Conservation (phyloP, 495 filamentous ascomycete species). For the Penicillium dipodomyicola region DNA sequence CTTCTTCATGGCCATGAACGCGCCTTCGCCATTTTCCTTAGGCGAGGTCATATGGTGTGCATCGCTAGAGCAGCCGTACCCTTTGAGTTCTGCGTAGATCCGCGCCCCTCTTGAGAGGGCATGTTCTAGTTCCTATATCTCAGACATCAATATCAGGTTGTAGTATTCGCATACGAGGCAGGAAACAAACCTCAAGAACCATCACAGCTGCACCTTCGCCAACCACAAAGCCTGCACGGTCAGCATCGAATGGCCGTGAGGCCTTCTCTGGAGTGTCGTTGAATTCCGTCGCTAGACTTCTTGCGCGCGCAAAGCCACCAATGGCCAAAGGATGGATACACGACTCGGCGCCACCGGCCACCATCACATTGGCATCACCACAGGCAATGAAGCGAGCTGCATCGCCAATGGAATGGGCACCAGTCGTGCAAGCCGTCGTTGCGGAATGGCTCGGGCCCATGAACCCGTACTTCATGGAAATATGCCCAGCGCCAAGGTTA, state of each 20-base stretch:
- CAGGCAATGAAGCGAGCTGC: slow-evolving; percentile 85
- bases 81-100: slow-evolving; percentile 86
- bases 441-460: slow-evolving; percentile 87
- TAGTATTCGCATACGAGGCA: not conserved
- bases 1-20: slow-evolving; percentile 78
- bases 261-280: slow-evolving; percentile 71
- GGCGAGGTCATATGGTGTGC: slow-evolving; percentile 93
- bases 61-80: slow-evolving; percentile 85
- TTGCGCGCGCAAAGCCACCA: slow-evolving; percentile 83
- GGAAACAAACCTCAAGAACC: slow-evolving; percentile 64
- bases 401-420: slow-evolving; percentile 90
- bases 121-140: slow-evolving; percentile 72
- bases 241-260: slow-evolving; percentile 85
- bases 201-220: slow-evolving; percentile 88
- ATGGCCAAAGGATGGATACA: slow-evolving; percentile 95
- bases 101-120: slow-evolving; percentile 72
- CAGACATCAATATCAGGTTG: slow-evolving; percentile 1
- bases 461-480: slow-evolving; percentile 90
- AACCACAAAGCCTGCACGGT: slow-evolving; percentile 83
- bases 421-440: slow-evolving; percentile 93
- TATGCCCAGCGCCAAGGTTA: slow-evolving; percentile 90
- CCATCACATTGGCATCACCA: slow-evolving; percentile 91
- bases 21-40: slow-evolving; percentile 74
- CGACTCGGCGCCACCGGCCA: slow-evolving; percentile 89
- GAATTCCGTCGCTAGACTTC: slow-evolving; percentile 76